These are phyloP conservation scores for Lepidium didymum DNA, from an alignment of 345 rosid species.

Conservation along the genomic window DNA sequence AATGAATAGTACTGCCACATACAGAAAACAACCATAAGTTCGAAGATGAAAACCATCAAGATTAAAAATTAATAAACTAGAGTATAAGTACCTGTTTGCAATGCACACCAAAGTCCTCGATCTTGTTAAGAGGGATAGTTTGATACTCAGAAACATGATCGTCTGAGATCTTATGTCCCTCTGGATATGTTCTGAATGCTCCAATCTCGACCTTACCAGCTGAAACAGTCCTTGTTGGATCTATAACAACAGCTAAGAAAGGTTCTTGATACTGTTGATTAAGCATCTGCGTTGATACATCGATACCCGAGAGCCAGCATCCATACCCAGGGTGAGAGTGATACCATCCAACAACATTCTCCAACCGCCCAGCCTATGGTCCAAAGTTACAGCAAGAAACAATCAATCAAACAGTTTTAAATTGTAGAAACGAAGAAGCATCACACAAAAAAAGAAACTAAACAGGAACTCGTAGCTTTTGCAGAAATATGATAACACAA, in stretches of 20 bases:
- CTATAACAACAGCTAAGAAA: conserved; percentile 89
- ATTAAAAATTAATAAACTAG: not conserved
- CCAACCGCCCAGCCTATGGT: conserved; percentile 88
- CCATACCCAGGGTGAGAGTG: conserved; percentile 99
- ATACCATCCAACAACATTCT: conserved; percentile 82
- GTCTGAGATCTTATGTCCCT: conserved; percentile 30
- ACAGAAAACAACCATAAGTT: not conserved
- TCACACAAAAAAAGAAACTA: not conserved
- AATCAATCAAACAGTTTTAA: conserved; percentile 30
- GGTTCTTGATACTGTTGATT: conserved; percentile 98
- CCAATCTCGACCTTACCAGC: conserved; percentile 99
- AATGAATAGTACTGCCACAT: conserved; percentile 77
- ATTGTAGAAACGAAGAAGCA: not conserved
- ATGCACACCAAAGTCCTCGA: conserved; percentile 42
- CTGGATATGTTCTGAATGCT: conserved; percentile 96
- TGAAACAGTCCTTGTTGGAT: conserved; percentile 98
- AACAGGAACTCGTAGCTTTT: not conserved
- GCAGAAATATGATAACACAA: not conserved
- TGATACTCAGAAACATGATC: conserved; percentile 60
- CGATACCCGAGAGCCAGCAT: conserved; percentile 99
- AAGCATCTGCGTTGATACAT: conserved; percentile 96
- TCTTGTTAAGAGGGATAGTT: conserved; percentile 78
- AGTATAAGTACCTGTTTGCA: conserved; percentile 71
- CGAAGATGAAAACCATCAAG: not conserved
- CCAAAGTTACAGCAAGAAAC: conserved; percentile 16